A percentile compares a stretch with the other conserved stretches of the same genome.
phyloP scores from a whole-genome alignment of 176 grass and related monocot species.

The Oryza officinalis region DNA sequence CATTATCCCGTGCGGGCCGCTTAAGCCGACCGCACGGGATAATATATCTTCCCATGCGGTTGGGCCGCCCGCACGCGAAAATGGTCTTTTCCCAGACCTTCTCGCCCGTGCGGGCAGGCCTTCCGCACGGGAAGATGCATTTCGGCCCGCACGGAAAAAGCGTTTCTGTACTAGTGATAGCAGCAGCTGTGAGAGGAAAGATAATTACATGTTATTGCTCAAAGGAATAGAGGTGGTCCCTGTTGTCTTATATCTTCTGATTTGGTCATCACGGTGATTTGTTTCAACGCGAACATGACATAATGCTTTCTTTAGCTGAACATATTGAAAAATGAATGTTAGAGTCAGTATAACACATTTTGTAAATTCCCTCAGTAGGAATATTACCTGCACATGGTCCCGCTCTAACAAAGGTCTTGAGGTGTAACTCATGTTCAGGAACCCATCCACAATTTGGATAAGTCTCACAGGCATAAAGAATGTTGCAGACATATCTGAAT shows the following conservation, averaged over 20 bases:
- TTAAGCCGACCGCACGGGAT: too few species aligned
- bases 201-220: slow-evolving; percentile 59
- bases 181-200: not conserved
- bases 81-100: too few species aligned
- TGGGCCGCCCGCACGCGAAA: too few species aligned
- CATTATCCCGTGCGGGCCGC: too few species aligned
- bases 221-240: slow-evolving; percentile 53
- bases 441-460: not conserved
- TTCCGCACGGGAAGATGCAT: too few species aligned
- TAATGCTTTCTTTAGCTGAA: slow-evolving; percentile 70
- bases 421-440: slow-evolving; percentile 44
- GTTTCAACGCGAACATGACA: slow-evolving; percentile 39
- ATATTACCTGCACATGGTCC: slow-evolving; percentile 58
- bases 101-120: too few species aligned
- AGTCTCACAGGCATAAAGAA: too few species aligned
- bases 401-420: slow-evolving; percentile 50
- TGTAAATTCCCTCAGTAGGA: not conserved
- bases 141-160: too few species aligned
- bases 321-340: not conserved
- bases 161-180: too few species aligned
- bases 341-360: not conserved
- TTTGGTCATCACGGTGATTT: slow-evolving; percentile 52
- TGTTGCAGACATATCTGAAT: too few species aligned
- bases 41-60: too few species aligned
- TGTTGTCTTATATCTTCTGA: slow-evolving; percentile 71